Conservation (phyloP, 2,329 filamentous ascomycete genomes). For the Hansfordia pulvinata region DNA sequence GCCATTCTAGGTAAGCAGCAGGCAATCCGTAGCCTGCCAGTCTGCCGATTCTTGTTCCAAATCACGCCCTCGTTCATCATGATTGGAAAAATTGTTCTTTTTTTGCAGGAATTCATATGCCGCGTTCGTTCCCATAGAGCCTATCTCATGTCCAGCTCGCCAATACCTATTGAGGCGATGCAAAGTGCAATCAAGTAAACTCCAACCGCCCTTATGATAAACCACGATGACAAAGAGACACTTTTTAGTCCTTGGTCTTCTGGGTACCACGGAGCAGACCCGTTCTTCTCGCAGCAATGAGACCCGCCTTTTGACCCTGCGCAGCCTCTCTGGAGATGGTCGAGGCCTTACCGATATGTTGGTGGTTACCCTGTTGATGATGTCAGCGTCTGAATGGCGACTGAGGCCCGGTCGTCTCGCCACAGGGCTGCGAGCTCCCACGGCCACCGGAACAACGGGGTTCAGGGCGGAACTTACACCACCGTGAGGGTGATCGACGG, state of each 20-base stretch:
- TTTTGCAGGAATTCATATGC: conserved; percentile 15
- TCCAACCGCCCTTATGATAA: conserved; percentile 49
- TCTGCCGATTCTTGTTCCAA: too few species aligned
- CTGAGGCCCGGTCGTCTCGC: too few species aligned
- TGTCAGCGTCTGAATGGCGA: conserved; percentile 27
- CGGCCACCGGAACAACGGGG: too few species aligned
- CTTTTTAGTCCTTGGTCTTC: conserved; percentile 91
- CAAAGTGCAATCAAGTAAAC: conserved; percentile 47
- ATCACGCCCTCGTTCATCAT: too few species aligned
- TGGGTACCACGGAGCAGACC: conserved; percentile 99
- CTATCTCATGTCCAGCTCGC: conserved; percentile 21
- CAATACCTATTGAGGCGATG: conserved; percentile 40
- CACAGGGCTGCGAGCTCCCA: too few species aligned
- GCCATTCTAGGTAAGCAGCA: too few species aligned
- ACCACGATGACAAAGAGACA: conserved; percentile 20
- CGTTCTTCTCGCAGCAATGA: conserved; percentile 98
- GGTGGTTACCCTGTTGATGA: conserved; percentile 76
- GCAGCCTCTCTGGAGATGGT: conserved; percentile 97
- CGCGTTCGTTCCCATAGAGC: conserved; percentile 23
- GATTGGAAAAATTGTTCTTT: too few species aligned
- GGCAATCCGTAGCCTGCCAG: too few species aligned
- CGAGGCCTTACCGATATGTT: conserved; percentile 99
- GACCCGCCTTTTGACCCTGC: conserved; percentile 99
- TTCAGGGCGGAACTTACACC: conserved; percentile 41
- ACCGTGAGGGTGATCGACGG: conserved; percentile 97